phyloP scores from a whole-genome alignment of 495 filamentous ascomycete species.

The Penicillium dipodomyicola region DNA sequence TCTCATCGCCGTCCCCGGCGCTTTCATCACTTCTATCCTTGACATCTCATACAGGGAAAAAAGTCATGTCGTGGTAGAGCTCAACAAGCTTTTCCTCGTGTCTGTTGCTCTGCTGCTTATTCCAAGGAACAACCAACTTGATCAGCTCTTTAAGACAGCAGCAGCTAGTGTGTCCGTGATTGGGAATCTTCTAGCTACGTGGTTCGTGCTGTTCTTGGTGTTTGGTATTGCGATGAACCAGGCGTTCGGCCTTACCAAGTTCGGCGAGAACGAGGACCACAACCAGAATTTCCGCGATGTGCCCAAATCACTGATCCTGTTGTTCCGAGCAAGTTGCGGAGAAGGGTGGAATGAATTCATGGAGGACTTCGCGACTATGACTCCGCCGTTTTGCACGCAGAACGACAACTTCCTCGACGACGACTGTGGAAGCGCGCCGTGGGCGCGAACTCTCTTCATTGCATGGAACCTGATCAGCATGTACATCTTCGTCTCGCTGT shows the following conservation, averaged over 20 bases:
- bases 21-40: conserved; percentile 73
- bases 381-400: conserved; percentile 71
- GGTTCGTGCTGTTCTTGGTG: conserved; percentile 94
- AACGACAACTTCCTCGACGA: conserved; percentile 68
- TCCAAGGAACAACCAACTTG: conserved; percentile 92
- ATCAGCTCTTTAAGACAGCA: conserved; percentile 98
- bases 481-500: conserved; percentile 99
- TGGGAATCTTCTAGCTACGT: conserved; percentile 89
- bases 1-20: conserved; percentile 77
- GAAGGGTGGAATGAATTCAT: conserved; percentile 97
- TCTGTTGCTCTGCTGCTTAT: conserved; percentile 89
- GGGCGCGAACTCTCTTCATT: conserved; percentile 87
- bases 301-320: conserved; percentile 85
- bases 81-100: conserved; percentile 93
- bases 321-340: conserved; percentile 88
- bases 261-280: conserved; percentile 65
- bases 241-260: conserved; percentile 91
- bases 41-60: conserved; percentile 50
- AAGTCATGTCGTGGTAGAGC: conserved; percentile 62
- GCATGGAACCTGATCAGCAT: conserved; percentile 99
- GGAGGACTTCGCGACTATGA: conserved; percentile 87
- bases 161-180: conserved; percentile 92
- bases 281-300: conserved; percentile 95
- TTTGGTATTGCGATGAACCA: conserved; percentile 97
- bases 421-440: conserved; percentile 86